A percentile compares a stretch with the other conserved stretches of the same genome.
These are phyloP conservation scores for Amylostereum areolatum DNA, from an alignment of 1,284 basidiomycete genomes.

Conservation along the genomic window DNA sequence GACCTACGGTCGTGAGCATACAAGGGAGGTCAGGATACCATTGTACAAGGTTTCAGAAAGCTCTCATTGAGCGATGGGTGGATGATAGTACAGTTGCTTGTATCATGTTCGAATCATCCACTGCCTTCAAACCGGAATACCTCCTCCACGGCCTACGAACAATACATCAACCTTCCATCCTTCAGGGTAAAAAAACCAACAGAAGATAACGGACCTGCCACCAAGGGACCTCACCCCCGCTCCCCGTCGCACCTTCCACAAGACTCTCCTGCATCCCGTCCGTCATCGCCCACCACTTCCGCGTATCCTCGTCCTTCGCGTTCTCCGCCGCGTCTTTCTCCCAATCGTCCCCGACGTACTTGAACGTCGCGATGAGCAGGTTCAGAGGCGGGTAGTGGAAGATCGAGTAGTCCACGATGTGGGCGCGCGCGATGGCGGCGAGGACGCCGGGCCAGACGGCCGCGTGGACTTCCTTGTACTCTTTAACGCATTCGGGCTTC, in stretches of 20 bases:
- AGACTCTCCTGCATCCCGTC: constrained; percentile 78
- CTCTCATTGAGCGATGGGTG: too few relatives aligned
- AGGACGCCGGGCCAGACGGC: constrained; percentile 71
- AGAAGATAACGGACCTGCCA: constrained; percentile 46
- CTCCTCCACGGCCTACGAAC: constrained; percentile 50
- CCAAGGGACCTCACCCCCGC: constrained; percentile 62
- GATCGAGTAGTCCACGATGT: constrained; percentile 76
- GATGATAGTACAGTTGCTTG: too few relatives aligned
- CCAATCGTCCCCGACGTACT: constrained; percentile 58
- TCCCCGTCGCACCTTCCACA: constrained; percentile 61
- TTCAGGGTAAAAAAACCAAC: not conserved
- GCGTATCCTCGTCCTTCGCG: constrained; percentile 60
- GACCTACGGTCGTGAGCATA: too few relatives aligned
- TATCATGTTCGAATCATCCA: not conserved
- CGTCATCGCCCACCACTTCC: constrained; percentile 72
- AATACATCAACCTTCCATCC: not conserved
- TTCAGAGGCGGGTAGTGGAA: constrained; percentile 56
- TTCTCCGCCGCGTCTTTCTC: constrained; percentile 62
- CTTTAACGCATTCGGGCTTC: constrained; percentile 53
- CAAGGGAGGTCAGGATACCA: too few relatives aligned
- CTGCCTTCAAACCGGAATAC: constrained; percentile 66
- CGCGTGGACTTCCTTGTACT: constrained; percentile 67
- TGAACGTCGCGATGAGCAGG: constrained; percentile 67
- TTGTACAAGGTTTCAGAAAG: too few relatives aligned
- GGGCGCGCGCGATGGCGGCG: constrained; percentile 55